phyloP scores from a whole-genome alignment of 805 yeast species.

The Metschnikowia lunata region DNA sequence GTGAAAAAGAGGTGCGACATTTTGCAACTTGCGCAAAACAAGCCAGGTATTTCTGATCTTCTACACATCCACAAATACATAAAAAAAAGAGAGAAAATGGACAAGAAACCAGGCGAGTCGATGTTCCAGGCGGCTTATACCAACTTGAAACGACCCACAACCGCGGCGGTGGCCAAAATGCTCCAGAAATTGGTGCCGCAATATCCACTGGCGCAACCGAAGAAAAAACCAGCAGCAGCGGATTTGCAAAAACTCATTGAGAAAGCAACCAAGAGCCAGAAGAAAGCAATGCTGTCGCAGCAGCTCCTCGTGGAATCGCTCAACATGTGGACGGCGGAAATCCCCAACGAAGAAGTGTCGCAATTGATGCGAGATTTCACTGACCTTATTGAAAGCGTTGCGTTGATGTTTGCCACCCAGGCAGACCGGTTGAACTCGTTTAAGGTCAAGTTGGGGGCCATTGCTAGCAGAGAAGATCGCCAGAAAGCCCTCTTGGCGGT shows the following conservation, averaged over 20 bases:
- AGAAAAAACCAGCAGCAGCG: conserved; percentile 10
- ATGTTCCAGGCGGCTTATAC: conserved; percentile 10
- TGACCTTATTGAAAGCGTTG: conserved; percentile 11
- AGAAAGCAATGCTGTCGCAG: conserved; percentile 20
- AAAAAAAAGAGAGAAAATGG: neutral
- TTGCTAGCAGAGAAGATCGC: conserved; percentile 49
- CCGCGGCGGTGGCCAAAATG: conserved; percentile 18
- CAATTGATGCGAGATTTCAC: conserved; percentile 13
- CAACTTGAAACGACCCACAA: conserved; percentile 15
- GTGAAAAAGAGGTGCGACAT: neutral
- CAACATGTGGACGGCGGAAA: conserved; percentile 13
- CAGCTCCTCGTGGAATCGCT: conserved; percentile 12
- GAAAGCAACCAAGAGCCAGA: conserved; percentile 35
- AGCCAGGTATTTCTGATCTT: too few species aligned
- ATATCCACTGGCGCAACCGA: conserved; percentile 4
- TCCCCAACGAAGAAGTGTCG: conserved; percentile 13
- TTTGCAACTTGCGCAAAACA: neutral
- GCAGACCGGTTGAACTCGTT: conserved; percentile 42
- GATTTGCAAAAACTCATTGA: conserved; percentile 17
- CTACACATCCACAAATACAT: too few species aligned
- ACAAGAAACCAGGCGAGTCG: conserved; percentile 5
- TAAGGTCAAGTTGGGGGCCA: conserved; percentile 40
- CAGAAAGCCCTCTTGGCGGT: conserved; percentile 34
- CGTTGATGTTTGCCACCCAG: conserved; percentile 24
- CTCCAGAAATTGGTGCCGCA: conserved; percentile 12